Base-by-base conservation (phyloP, 352 stramenopile species). In the Plasmopara viticola region DNA sequence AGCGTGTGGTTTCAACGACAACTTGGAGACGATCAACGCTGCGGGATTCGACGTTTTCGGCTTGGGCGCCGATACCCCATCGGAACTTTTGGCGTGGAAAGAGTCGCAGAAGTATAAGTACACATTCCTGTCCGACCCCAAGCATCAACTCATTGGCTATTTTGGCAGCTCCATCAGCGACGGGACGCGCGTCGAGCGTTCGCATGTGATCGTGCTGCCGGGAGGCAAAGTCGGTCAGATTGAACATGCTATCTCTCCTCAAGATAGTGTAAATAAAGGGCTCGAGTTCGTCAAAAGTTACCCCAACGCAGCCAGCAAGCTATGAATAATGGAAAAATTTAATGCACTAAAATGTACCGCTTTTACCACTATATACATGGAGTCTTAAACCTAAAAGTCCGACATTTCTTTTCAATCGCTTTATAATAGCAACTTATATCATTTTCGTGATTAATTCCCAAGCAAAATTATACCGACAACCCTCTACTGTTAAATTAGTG, bases 1-100 rank as follows among this genome's bases (percentile, higher is more conserved):
- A 60, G 80, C 84, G 12, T 90, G 80, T 30, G 82, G 81, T 15
- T 94, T 88, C 66, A 91, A 91, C 56, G 78, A 90, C 66, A 75
- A 91, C 62, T 62, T 91, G 38, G 68, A 83, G 40, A 64, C 74
- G 48, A 87, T 94, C 56, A 84, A 77, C 46, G 68, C 68, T 18
- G 77, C 77, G 0, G 84, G 82, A 31, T 94, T 86, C 49, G 74
- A 91, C 44, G 80, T 93, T 37, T 94, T 84, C 65, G 82, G 77
- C 2, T 66, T 93, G n/a, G 82, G 81, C 33, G 79, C 60, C 2
- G 84, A 94, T 60, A 71, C 72, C 12, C 80, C 84, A 0, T 62
- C 55, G 13, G 74, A 90, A 53, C 66, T 93, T n/a, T 58, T 67
- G 30, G 69, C 69, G 51, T 94, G 82, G 84, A 90, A 91, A 59